Evolutionary conservation across 768 basidiomycete species (phyloP), one percentile per base, ranked within the genome.

Genomic region (Lactifluus pinguis): DNA sequence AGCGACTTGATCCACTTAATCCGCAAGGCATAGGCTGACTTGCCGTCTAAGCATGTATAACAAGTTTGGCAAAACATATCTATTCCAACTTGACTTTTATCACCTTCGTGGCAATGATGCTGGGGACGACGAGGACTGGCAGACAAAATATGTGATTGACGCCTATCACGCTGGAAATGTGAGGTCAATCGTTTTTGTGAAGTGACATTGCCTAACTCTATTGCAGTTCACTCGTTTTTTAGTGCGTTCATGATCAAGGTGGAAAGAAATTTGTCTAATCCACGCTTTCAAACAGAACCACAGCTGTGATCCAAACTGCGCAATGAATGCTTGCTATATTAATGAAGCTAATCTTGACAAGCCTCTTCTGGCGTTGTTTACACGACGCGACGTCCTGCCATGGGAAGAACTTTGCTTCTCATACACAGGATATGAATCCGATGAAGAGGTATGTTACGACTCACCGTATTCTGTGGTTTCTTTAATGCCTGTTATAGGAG

Each of bases 81-180:
- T 95, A 10, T 90, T 94, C 66, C 83, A 92, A 65, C 66, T 92
- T 34, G 93, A 95, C 67, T 90, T 86, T 66, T 84, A 82, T 65
- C 78, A 90, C 67, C 73, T 93, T 41, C 77, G 74, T 45, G 41
- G 34, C 19, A 5, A 6, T 32, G n/a, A 6, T 13, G 34, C 21
- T 21, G 41, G 38, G 32, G 71, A 66, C 51, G 60, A 72, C 36
- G 67, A 69, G 7, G 70, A 77, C 10, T 42, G 69, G 72, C 65
- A 72, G 8, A 66, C 68, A 17, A 72, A 80, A 44, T 90, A 84
- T 63, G 76, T 77, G 14, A 84, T 95, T 2, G 93, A 95, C 73
- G 93, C 93, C 4, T 95, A 87, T 70, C 92, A 95, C 71, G 85
- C 81, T 19, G 89, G 89, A 11, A 92, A 92, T 71, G 89, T 92